A percentile compares a stretch with the other conserved stretches of the same genome.
Evolutionary conservation across 129 eudicot genomes (phyloP).

Genomic region (Chrysanthemum lavandulifolium): DNA sequence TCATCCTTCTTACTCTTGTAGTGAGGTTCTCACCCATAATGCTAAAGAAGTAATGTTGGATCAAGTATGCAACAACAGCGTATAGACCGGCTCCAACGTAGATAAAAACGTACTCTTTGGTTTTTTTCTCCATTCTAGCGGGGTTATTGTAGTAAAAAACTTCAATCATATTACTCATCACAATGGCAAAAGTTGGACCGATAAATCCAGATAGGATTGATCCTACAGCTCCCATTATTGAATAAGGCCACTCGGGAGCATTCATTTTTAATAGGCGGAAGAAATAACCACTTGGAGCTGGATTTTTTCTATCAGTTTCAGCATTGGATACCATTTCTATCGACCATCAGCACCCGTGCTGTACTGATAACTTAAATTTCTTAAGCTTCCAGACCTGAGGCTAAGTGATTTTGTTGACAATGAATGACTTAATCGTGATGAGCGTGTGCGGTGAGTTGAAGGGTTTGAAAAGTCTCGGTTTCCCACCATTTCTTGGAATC

Average conservation of each 20-base stretch:
- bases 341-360: slow-evolving; percentile 98
- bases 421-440: slow-evolving; percentile 81
- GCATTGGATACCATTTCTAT: slow-evolving; percentile 95
- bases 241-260: slow-evolving; percentile 99
- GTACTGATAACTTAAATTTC: slow-evolving; percentile 84
- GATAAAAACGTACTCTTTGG: slow-evolving; percentile 89
- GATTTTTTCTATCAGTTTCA: slow-evolving; percentile 83
- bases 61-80: slow-evolving; percentile 93
- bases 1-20: slow-evolving; percentile 95
- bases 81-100: slow-evolving; percentile 94
- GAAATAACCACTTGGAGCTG: slow-evolving; percentile 84
- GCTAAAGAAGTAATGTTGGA: slow-evolving; percentile 97
- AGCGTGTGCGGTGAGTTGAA: slow-evolving; percentile 83
- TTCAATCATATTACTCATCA: slow-evolving; percentile 98
- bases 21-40: slow-evolving; percentile 99
- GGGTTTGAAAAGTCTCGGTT: slow-evolving; percentile 85
- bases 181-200: slow-evolving; percentile 97
- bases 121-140: slow-evolving; percentile 88
- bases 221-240: slow-evolving; percentile 93
- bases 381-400: slow-evolving; percentile 92
- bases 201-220: slow-evolving; percentile 90
- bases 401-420: slow-evolving; percentile 85
- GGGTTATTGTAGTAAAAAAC: slow-evolving; percentile 79
- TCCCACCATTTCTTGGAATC: slow-evolving; percentile 99
- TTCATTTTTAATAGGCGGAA: slow-evolving; percentile 76